Conservation (phyloP, 2,329 filamentous ascomycete species). For the Dactylellina parvicollis region DNA sequence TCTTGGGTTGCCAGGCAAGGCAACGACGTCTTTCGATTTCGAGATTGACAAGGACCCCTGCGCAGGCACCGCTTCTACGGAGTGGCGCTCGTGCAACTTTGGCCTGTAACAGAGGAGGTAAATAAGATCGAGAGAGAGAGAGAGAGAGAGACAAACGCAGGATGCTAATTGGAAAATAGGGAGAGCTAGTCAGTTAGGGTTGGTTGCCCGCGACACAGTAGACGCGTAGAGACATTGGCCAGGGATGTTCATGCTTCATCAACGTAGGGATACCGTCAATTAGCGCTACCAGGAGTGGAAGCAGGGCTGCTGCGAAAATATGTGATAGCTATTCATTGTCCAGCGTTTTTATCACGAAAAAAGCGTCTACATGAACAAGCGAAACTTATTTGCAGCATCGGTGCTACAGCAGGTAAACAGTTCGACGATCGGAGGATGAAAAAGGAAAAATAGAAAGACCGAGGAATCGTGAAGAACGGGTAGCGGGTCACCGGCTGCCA, state of each 20-base stretch:
- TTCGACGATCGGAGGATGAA: no score
- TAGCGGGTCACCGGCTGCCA: slow-evolving; percentile 38
- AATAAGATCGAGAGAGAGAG: background rate
- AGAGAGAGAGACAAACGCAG: slow-evolving; percentile 22
- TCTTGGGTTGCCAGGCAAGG: slow-evolving; percentile 47
- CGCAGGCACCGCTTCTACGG: slow-evolving; percentile 25
- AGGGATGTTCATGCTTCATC: slow-evolving; percentile 15
- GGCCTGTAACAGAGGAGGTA: slow-evolving; percentile 20
- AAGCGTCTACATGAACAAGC: no score
- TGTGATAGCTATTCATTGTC: background rate
- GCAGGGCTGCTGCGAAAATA: background rate
- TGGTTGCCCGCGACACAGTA: no score
- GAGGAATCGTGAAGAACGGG: slow-evolving; percentile 22
- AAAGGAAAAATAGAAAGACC: slow-evolving; percentile 8
- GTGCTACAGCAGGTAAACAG: no score
- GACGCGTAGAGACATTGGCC: slow-evolving; percentile 29
- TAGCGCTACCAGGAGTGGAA: no score
- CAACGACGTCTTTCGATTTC: slow-evolving; percentile 30
- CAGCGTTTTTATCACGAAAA: no score
- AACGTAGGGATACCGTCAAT: background rate
- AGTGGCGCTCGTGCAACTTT: slow-evolving; percentile 15
- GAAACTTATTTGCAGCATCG: no score
- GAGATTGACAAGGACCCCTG: slow-evolving; percentile 29
- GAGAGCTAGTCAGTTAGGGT: slow-evolving; percentile 6
- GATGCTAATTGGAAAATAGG: slow-evolving; percentile 19